phyloP scores from a whole-genome alignment of 2,329 filamentous ascomycete species.

The Apiospora arundinis region DNA sequence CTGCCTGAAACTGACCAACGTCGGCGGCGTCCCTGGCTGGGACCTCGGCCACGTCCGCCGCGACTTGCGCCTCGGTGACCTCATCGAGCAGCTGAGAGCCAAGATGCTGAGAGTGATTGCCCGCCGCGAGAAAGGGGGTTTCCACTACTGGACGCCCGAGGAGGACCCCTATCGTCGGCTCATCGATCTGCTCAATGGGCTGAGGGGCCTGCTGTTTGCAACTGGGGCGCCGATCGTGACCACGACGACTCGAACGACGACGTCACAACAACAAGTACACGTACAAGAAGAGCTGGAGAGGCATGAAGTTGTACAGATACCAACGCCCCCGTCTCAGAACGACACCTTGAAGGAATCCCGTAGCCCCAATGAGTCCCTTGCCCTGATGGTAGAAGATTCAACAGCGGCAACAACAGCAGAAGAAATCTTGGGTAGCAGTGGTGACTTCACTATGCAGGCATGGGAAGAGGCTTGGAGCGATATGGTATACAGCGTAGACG shows the following conservation, averaged over 20 bases:
- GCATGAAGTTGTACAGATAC: neutral
- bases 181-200: conserved; percentile 6
- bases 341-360: neutral
- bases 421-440: neutral
- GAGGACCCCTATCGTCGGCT: conserved; percentile 10
- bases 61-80: conserved; percentile 43
- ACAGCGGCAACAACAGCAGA: neutral
- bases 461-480: conserved; percentile 14
- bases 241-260: neutral
- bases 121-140: neutral
- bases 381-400: neutral
- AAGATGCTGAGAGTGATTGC: conserved; percentile 34
- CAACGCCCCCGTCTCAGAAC: neutral
- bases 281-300: neutral
- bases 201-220: neutral
- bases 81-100: conserved; percentile 39
- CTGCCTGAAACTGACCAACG: conserved; percentile 52
- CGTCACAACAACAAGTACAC: neutral
- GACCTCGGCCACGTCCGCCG: conserved; percentile 44
- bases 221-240: neutral
- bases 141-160: neutral
- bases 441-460: neutral
- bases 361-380: neutral
- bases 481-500: conserved; percentile 3
- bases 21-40: conserved; percentile 53